Conservation (phyloP, 305 asterid species). For the Rubia peregrina region DNA sequence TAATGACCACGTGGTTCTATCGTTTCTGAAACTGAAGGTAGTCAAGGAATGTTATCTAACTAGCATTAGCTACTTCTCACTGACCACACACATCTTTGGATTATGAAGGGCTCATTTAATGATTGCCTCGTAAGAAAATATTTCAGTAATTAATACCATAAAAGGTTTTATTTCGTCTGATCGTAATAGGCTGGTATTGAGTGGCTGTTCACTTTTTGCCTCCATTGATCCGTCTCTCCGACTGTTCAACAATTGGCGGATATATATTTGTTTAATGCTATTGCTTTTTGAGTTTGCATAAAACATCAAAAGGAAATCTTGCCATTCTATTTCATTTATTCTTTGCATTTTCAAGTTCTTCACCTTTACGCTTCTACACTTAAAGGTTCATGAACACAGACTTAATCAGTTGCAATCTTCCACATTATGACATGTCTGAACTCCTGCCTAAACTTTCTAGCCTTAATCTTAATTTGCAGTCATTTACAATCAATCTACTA, state of each 20-base stretch:
- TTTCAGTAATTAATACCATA: neutral
- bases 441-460: neutral
- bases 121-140: neutral
- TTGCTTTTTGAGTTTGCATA: neutral
- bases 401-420: constrained; percentile 1
- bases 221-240: neutral
- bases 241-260: neutral
- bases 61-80: neutral
- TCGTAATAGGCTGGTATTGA: neutral
- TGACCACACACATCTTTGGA: neutral
- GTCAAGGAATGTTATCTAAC: neutral
- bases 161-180: neutral
- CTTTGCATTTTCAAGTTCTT: neutral
- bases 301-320: neutral
- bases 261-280: constrained; percentile 2
- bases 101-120: neutral
- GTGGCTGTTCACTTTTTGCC: neutral
- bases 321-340: neutral
- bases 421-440: neutral
- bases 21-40: neutral
- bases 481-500: neutral
- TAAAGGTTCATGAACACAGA: neutral
- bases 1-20: neutral
- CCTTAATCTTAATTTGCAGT: neutral
- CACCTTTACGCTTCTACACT: neutral